Evolutionary conservation across 1,139 yeast species (phyloP).

Genomic region (Magnusiomyces magnusii): DNA sequence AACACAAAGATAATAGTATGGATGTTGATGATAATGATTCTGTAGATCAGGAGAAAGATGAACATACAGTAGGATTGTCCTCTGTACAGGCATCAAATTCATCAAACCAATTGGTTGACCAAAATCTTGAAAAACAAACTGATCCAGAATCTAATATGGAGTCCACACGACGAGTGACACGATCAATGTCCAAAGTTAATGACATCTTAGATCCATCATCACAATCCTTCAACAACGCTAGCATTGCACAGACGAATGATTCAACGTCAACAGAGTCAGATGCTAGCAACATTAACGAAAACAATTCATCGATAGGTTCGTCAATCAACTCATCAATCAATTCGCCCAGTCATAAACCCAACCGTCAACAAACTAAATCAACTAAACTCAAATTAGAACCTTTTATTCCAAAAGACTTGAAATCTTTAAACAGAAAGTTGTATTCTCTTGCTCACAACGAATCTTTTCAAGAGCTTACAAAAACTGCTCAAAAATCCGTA

Average conservation of each 20-base stretch:
- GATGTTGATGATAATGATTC: neutral
- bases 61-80: too few species aligned
- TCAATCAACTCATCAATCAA: too few species aligned
- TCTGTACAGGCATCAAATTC: neutral
- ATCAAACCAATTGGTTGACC: neutral
- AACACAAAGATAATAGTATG: neutral
- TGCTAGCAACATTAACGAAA: too few species aligned
- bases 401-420: neutral
- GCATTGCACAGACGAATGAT: too few species aligned
- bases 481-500: constrained; percentile 17
- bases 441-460: constrained; percentile 15
- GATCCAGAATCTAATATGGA: neutral
- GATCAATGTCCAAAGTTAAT: neutral
- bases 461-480: constrained; percentile 17
- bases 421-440: constrained; percentile 2
- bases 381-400: neutral
- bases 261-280: neutral
- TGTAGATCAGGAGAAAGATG: too few species aligned
- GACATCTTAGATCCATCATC: neutral
- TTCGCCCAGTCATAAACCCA: too few species aligned
- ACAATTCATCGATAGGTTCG: too few species aligned
- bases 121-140: neutral
- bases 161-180: neutral
- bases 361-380: neutral
- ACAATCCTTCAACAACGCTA: too few species aligned